Percentiles rank a stretch among this genome's conserved stretches.
These are phyloP conservation scores for Acacia acuminata DNA, from an alignment of 306 rosid genomes.

Conservation along the genomic window DNA sequence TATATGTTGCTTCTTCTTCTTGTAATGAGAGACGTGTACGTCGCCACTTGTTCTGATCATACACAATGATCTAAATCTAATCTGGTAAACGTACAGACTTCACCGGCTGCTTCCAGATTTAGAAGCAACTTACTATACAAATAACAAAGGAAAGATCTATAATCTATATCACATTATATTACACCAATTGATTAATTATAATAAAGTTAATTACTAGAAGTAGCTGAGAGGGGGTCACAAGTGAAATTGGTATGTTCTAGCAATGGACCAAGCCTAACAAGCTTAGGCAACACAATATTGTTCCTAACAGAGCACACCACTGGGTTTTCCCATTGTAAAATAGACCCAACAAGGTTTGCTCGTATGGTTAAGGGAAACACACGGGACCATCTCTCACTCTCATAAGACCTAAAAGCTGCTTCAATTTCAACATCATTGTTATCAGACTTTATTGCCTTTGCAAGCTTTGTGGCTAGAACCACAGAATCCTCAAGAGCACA, in stretches of 20 bases:
- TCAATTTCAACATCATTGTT: conserved; percentile 23
- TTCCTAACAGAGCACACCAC: conserved; percentile 66
- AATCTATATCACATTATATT: not conserved
- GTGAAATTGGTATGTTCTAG: conserved; percentile 73
- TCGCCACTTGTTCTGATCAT: not conserved
- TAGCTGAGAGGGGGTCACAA: conserved; percentile 36
- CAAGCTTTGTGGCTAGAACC: conserved; percentile 68
- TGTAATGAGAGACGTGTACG: not conserved
- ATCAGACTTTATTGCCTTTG: conserved; percentile 43
- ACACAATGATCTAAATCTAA: not conserved
- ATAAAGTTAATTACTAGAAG: not conserved
- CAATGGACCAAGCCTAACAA: conserved; percentile 63
- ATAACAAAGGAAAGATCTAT: not conserved
- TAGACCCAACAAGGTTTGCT: conserved; percentile 74
- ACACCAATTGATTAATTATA: not conserved
- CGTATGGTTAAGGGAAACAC: conserved; percentile 74
- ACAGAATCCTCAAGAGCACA: conserved; percentile 91
- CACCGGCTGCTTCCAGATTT: not conserved
- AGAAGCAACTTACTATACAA: not conserved
- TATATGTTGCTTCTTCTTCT: not conserved
- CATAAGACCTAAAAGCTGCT: conserved; percentile 64
- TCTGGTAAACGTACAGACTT: not conserved
- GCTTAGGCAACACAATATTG: conserved; percentile 76
- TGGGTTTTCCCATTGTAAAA: conserved; percentile 80
- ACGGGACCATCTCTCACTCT: conserved; percentile 76